A percentile compares a stretch with the other conserved stretches of the same genome.
phyloP scores from a whole-genome alignment of 2,329 filamentous ascomycete genomes.

The Lachnellula hyalina region DNA sequence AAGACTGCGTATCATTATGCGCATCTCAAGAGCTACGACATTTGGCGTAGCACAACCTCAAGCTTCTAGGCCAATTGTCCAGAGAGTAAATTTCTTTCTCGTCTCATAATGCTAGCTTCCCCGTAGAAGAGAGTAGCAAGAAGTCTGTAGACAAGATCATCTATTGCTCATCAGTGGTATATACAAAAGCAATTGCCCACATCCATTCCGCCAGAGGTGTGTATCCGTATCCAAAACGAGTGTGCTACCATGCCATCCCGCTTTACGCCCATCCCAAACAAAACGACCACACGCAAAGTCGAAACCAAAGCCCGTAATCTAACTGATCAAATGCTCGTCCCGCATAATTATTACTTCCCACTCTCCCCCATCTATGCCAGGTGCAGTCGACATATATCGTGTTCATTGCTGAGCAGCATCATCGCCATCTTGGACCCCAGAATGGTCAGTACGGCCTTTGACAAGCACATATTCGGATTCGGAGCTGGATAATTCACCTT shows the following conservation, averaged over 20 bases:
- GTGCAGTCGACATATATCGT: not conserved
- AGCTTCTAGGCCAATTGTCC: not conserved
- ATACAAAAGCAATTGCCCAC: constrained; percentile 18
- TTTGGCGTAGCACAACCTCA: not conserved
- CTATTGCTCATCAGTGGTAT: constrained; percentile 24
- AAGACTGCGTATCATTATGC: not conserved
- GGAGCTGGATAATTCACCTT: constrained; percentile 28
- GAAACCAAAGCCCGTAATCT: not conserved
- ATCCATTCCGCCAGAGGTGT: not conserved
- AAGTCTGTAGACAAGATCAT: constrained; percentile 4
- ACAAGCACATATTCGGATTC: constrained; percentile 27
- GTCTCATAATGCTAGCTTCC: not conserved
- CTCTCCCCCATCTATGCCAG: not conserved
- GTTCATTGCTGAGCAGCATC: constrained; percentile 8
- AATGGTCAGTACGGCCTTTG: constrained; percentile 21
- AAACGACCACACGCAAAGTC: not conserved
- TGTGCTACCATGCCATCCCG: not conserved
- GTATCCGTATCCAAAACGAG: not conserved
- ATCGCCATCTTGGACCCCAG: constrained; percentile 24
- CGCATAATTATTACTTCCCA: no score
- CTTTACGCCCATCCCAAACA: not conserved
- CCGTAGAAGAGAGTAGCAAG: not conserved
- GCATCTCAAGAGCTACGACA: not conserved
- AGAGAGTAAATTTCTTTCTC: not conserved
- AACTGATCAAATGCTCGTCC: not conserved